These are phyloP conservation scores for Penicillium sp. DNA, from an alignment of 2,329 filamentous ascomycete genomes.

Conservation along the genomic window DNA sequence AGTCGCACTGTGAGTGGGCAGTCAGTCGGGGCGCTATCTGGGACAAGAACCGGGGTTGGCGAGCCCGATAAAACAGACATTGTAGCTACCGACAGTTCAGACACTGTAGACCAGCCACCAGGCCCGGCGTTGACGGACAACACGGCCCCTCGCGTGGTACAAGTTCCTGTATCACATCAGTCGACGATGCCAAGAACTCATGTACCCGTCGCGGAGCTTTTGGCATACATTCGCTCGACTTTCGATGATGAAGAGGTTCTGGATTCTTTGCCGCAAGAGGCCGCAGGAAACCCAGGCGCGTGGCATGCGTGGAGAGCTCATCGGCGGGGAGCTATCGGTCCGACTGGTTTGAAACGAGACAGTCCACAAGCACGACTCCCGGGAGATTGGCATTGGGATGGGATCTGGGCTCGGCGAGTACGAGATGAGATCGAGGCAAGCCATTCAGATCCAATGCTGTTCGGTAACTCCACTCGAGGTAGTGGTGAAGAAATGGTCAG, in stretches of 20 bases:
- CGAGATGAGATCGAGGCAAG: constrained; percentile 71
- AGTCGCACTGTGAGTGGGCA: constrained; percentile 43
- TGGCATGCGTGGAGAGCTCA: constrained; percentile 90
- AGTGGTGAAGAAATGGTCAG: constrained; percentile 65
- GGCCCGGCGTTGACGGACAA: constrained; percentile 4
- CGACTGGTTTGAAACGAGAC: constrained; percentile 36
- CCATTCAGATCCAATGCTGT: constrained; percentile 72
- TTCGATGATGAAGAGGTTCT: constrained; percentile 74
- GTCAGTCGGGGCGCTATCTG: constrained; percentile 16
- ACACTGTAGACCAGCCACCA: not conserved
- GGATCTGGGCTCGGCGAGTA: constrained; percentile 89
- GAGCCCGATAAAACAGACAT: not conserved
- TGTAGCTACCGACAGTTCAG: constrained; percentile 1
- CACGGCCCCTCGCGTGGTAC: constrained; percentile 3
- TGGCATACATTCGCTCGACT: constrained; percentile 73
- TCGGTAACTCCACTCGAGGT: constrained; percentile 53
- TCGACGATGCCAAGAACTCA: constrained; percentile 29
- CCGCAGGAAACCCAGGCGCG: constrained; percentile 81
- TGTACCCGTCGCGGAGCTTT: constrained; percentile 59
- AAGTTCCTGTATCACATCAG: constrained; percentile 13
- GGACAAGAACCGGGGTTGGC: not conserved
- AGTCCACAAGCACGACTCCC: constrained; percentile 52
- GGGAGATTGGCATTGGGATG: constrained; percentile 95
- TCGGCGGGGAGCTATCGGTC: constrained; percentile 40
- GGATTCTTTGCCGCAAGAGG: constrained; percentile 71